These are phyloP conservation scores for Coemansia pectinata DNA, from an alignment of 192 early-diverging fungal species.

Conservation along the genomic window DNA sequence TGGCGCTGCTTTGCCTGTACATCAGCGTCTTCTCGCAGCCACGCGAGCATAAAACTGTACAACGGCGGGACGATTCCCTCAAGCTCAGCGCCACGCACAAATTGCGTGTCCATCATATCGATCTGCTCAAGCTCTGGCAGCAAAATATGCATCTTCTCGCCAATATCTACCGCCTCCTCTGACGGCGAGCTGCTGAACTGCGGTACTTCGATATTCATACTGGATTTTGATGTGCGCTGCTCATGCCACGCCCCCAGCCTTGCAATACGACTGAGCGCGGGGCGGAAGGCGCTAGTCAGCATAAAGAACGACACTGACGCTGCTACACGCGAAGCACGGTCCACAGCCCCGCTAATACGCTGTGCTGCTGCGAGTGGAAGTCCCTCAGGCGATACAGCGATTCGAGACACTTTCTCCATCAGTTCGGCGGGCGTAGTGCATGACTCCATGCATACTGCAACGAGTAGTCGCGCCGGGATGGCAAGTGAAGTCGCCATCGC, in stretches of 20 bases:
- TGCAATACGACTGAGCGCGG: constrained; percentile 23
- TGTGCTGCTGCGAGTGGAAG: background rate
- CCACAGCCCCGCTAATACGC: background rate
- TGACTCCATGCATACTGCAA: constrained; percentile 27
- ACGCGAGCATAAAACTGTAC: constrained; percentile 12
- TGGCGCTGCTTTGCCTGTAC: background rate
- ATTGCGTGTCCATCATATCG: constrained; percentile 37
- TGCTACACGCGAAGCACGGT: background rate
- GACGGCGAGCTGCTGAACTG: constrained; percentile 50
- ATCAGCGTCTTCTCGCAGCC: background rate
- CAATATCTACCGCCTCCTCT: constrained; percentile 49
- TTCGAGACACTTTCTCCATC: background rate
- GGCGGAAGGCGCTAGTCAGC: constrained; percentile 25
- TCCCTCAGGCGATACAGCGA: background rate
- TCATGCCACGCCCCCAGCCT: constrained; percentile 26
- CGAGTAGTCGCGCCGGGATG: background rate
- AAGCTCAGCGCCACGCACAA: constrained; percentile 9
- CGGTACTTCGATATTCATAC: constrained; percentile 40
- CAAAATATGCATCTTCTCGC: constrained; percentile 51
- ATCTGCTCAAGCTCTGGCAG: constrained; percentile 52
- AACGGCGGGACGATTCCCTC: constrained; percentile 16
- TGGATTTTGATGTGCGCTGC: constrained; percentile 20
- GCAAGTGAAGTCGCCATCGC: background rate
- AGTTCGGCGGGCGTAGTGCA: constrained; percentile 25
- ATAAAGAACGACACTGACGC: constrained; percentile 21